Conservation (phyloP, 2,329 filamentous ascomycete genomes). For the Incumbomyces lentus region DNA sequence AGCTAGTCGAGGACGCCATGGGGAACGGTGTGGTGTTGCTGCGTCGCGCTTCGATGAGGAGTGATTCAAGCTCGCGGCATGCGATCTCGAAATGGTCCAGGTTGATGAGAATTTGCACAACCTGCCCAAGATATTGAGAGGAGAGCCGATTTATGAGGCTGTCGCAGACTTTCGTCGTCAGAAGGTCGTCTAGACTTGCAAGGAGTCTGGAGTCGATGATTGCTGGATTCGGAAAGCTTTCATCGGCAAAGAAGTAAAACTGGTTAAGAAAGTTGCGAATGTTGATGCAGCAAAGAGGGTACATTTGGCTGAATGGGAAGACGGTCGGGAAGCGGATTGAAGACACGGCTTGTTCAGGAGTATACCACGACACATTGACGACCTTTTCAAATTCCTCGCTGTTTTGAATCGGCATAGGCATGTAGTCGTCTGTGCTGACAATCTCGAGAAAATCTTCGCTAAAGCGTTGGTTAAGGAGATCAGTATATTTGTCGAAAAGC, state of each 20-base stretch:
- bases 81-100: constrained; percentile 93
- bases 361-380: constrained; percentile 92
- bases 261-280: constrained; percentile 96
- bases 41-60: constrained; percentile 75
- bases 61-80: constrained; percentile 76
- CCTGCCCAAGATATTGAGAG: constrained; percentile 92
- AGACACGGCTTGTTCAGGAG: constrained; percentile 64
- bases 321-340: constrained; percentile 84
- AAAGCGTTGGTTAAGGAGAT: constrained; percentile 79
- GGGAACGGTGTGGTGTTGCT: constrained; percentile 61
- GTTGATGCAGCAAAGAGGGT: constrained; percentile 94
- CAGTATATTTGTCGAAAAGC: constrained; percentile 87
- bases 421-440: constrained; percentile 90
- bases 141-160: constrained; percentile 77
- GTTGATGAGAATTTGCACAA: constrained; percentile 97
- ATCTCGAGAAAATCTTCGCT: constrained; percentile 93
- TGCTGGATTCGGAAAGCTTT: constrained; percentile 74
- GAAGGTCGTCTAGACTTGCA: constrained; percentile 83
- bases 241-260: constrained; percentile 95
- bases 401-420: constrained; percentile 96
- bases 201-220: constrained; percentile 86
- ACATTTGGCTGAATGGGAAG: constrained; percentile 98
- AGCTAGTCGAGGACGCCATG: constrained; percentile 30
- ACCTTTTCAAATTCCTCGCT: constrained; percentile 91
- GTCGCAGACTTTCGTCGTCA: constrained; percentile 84